These are phyloP conservation scores for Erysimum cheiranthoides DNA, from an alignment of 345 rosid species.

Conservation along the genomic window DNA sequence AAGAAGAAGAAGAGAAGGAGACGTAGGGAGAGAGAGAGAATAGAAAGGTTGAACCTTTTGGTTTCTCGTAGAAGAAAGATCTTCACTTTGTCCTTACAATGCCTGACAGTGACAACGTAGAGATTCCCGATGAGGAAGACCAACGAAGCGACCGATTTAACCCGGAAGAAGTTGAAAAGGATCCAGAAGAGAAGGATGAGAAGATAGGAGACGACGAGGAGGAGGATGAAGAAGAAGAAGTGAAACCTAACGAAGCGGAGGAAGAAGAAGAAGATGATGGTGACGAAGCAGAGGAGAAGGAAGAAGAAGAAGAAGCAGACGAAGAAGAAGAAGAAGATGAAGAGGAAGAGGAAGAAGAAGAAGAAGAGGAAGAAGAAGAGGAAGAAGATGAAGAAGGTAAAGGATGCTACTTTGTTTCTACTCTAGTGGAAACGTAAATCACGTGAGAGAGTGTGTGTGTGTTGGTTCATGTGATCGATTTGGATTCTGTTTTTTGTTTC, in stretches of 20 bases:
- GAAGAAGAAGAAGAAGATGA: slow-evolving; percentile 36
- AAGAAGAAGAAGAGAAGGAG: slow-evolving; percentile 19
- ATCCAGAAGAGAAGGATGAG: slow-evolving; percentile 22
- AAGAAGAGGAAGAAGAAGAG: slow-evolving; percentile 29
- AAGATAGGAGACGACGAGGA: slow-evolving; percentile 24
- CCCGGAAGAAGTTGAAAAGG: slow-evolving; percentile 25
- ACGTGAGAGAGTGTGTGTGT: slow-evolving; percentile 31
- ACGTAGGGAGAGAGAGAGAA: slow-evolving; percentile 2
- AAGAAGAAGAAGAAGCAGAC: slow-evolving; percentile 35
- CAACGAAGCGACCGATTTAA: slow-evolving; percentile 43
- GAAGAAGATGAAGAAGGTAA: slow-evolving; percentile 46
- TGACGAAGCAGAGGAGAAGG: slow-evolving; percentile 9
- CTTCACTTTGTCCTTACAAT: slow-evolving; percentile 49
- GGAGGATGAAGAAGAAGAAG: slow-evolving; percentile 34
- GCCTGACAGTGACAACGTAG: too few relatives aligned
- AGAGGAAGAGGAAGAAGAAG: slow-evolving; percentile 15
- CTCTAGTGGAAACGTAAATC: slow-evolving; percentile 28
- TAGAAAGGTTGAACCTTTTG: slow-evolving; percentile 15
- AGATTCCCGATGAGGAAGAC: slow-evolving; percentile 48
- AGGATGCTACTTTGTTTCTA: slow-evolving; percentile 31
- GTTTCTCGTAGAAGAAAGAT: slow-evolving; percentile 15
- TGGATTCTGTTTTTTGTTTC: slow-evolving; percentile 32
- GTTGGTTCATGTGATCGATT: slow-evolving; percentile 39
- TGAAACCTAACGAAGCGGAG: slow-evolving; percentile 29
- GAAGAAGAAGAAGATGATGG: slow-evolving; percentile 26